phyloP scores from a whole-genome alignment of 371 early-diverging fungal species.

The Chytridium lagenaria region DNA sequence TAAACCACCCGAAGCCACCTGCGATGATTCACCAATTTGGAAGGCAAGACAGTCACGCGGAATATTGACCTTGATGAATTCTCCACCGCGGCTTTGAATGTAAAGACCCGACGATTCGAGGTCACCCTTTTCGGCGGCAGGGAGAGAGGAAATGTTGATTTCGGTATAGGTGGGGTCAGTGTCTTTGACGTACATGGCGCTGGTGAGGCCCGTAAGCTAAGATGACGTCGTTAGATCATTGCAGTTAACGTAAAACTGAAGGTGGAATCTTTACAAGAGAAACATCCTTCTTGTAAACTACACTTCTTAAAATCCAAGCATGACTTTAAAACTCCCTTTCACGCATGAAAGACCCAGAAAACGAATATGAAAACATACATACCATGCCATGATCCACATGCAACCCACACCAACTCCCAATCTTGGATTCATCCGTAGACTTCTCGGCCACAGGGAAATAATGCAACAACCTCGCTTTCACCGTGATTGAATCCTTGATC shows the following conservation, averaged over 20 bases:
- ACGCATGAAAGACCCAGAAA: background rate
- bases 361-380: background rate
- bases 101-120: conserved; percentile 59
- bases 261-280: too few species aligned
- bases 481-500: conserved; percentile 36
- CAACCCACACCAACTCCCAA: conserved; percentile 69
- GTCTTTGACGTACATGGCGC: conserved; percentile 63
- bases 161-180: conserved; percentile 21
- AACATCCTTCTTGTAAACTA: too few species aligned
- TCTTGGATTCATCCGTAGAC: conserved; percentile 18
- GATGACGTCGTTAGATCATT: too few species aligned
- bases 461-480: conserved; percentile 66
- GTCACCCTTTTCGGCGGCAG: conserved; percentile 16
- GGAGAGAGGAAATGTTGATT: conserved; percentile 25
- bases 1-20: conserved; percentile 53
- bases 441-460: conserved; percentile 59
- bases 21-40: conserved; percentile 71
- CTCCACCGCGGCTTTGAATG: conserved; percentile 56
- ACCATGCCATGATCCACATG: conserved; percentile 63
- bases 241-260: too few species aligned
- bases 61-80: conserved; percentile 56
- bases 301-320: too few species aligned
- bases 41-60: conserved; percentile 66
- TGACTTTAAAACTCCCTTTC: too few species aligned
- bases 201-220: conserved; percentile 54